phyloP scores from a whole-genome alignment of 805 yeast genomes.

The Saccharomyces eubayanus region DNA sequence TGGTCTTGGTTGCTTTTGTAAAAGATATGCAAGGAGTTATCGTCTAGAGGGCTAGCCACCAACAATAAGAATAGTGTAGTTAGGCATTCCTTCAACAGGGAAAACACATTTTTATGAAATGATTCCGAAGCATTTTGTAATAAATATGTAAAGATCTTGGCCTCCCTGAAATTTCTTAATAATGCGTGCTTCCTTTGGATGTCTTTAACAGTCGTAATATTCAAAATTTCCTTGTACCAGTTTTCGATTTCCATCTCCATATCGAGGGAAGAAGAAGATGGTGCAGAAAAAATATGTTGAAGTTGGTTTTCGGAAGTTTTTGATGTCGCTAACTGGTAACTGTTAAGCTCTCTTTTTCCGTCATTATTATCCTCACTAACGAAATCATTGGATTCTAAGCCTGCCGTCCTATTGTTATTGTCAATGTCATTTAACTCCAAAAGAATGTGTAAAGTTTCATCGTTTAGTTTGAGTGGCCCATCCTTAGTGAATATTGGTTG shows the following conservation, averaged over 20 bases:
- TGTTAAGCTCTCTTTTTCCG: background rate
- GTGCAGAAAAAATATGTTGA: background rate
- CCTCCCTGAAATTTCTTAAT: constrained; percentile 17
- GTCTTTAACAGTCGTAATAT: constrained; percentile 27
- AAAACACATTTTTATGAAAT: constrained; percentile 12
- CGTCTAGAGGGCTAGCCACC: constrained; percentile 54
- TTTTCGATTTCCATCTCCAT: constrained; percentile 24
- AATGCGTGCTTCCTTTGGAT: constrained; percentile 17
- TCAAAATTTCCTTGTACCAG: constrained; percentile 29
- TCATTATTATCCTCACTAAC: background rate
- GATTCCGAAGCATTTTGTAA: constrained; percentile 2
- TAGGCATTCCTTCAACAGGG: constrained; percentile 28
- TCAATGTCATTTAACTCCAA: constrained; percentile 23
- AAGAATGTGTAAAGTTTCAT: constrained; percentile 36
- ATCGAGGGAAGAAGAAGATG: constrained; percentile 4
- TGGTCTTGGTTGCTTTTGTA: constrained; percentile 27
- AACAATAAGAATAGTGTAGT: constrained; percentile 69
- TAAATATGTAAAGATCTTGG: constrained; percentile 15
- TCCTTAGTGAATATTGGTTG: constrained; percentile 94
- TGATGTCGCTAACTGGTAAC: constrained; percentile 1
- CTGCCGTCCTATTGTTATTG: background rate
- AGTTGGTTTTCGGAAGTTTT: background rate
- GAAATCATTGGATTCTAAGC: background rate
- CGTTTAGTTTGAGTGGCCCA: constrained; percentile 77
- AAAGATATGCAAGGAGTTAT: constrained; percentile 42